These are phyloP conservation scores for Lactarius sp. DNA, from an alignment of 768 basidiomycete species.

Conservation along the genomic window DNA sequence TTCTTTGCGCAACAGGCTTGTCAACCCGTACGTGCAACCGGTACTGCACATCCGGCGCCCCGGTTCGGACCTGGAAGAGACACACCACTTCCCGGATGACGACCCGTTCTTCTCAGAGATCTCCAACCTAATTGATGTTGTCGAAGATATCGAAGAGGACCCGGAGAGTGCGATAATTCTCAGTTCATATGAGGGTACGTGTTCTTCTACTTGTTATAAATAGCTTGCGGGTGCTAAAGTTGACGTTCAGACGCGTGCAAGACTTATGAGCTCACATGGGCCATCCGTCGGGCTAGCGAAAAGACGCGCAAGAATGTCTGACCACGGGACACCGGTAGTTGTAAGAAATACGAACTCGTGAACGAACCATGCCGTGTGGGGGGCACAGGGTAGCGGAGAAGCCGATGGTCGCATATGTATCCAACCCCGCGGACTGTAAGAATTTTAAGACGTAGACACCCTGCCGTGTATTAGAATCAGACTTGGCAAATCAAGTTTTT, in stretches of 20 bases:
- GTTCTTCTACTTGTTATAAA: neutral
- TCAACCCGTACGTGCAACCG: conserved; percentile 92
- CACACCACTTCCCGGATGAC: conserved; percentile 68
- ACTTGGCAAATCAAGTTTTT: conserved; percentile 3
- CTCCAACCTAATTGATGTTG: conserved; percentile 83
- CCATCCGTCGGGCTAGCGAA: conserved; percentile 78
- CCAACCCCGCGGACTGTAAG: neutral
- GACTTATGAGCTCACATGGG: conserved; percentile 92
- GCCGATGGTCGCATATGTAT: conserved; percentile 1
- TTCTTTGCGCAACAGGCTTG: conserved; percentile 47
- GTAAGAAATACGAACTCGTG: neutral
- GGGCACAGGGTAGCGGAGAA: neutral
- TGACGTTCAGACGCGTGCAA: conserved; percentile 63
- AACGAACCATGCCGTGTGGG: neutral
- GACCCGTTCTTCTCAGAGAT: conserved; percentile 94
- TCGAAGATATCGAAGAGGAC: conserved; percentile 87
- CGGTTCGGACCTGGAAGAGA: conserved; percentile 72
- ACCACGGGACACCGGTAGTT: neutral
- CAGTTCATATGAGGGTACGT: conserved; percentile 75
- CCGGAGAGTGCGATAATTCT: conserved; percentile 76
- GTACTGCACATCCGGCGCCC: conserved; percentile 81
- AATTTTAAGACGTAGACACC: neutral
- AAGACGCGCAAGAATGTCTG: conserved; percentile 41
- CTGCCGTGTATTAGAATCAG: neutral
- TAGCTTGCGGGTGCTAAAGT: neutral